Evolutionary conservation across 495 filamentous ascomycete genomes (phyloP), one percentile per base, ranked within the genome.

Genomic region (Penicillium parvum): DNA sequence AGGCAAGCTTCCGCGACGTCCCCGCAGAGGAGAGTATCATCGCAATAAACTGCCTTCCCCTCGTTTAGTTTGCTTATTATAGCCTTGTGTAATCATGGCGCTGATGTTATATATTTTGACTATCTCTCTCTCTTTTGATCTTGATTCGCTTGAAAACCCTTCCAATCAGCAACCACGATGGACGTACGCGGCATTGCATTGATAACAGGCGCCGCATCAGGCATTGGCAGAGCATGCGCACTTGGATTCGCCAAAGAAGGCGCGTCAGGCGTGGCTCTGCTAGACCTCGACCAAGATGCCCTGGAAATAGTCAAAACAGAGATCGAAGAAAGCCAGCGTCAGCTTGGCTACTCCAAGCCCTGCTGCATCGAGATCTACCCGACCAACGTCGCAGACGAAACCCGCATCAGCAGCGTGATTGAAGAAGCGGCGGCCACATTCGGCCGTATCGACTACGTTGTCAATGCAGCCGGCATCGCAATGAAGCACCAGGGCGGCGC

Each of bases 361-460:
- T 37, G 32, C 21, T 45, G 35, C 27, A 30, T 57, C 45, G 45
- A 53, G 26, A 32, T 36, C 35, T 57, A 49, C 21, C 35, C 53
- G 2, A 53, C 47, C 33, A 45, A 76, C 45, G 56, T 73, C 33
- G 29, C 59, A 2, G 42, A 57, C 17, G 66, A 67, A 33, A 35
- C 41, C 7, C 54, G 57, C 15, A 61, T 74, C 5, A 50, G 63
- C 3, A 33, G 51, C 16, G 50, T 71, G 11, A 39, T 64, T 16
- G 47, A 55, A 2, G 37, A 47, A 9, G 45, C 53, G 5, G 55
- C 58, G 1, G 23, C 7, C 8, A 56, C 38, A 32, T 73, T 69
- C 35, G 57, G 56, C 0, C 52, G 72, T n/a, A 45, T 75, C 1
- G 72, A 74, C 49, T 75, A 74, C 38, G 55, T 45, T 5, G 69